Percentiles rank a stretch among this genome's conserved stretches.
Evolutionary conservation across 192 early-diverging fungal genomes (phyloP).

Genomic region (Pilobolus umbonatus): DNA sequence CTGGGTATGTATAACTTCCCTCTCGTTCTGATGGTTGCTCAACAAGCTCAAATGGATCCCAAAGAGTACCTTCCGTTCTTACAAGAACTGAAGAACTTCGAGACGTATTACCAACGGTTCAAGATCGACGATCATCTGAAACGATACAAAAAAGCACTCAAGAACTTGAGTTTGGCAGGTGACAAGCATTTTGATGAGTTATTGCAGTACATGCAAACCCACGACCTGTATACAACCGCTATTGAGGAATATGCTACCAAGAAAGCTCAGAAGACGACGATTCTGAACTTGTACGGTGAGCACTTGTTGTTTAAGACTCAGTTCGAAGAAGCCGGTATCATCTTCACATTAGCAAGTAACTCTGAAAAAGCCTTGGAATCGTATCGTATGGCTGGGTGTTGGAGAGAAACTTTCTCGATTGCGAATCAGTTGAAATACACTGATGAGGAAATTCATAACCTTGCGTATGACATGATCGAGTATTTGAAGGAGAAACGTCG

Average conservation of each 20-base stretch:
- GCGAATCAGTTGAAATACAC: slow-evolving; percentile 53
- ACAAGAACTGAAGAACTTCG: slow-evolving; percentile 69
- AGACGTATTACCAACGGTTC: slow-evolving; percentile 76
- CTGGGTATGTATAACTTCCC: slow-evolving; percentile 93
- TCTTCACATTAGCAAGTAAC: slow-evolving; percentile 53
- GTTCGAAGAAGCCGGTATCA: slow-evolving; percentile 65
- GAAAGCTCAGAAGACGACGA: slow-evolving; percentile 35
- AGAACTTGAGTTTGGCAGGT: slow-evolving; percentile 57
- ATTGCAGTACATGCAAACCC: slow-evolving; percentile 55
- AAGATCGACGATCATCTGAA: slow-evolving; percentile 84
- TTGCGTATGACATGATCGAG: slow-evolving; percentile 54
- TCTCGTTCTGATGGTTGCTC: slow-evolving; percentile 92
- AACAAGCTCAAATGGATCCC: slow-evolving; percentile 95
- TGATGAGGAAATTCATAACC: slow-evolving; percentile 36
- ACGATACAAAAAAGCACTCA: slow-evolving; percentile 61
- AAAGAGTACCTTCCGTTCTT: slow-evolving; percentile 92
- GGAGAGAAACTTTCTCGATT: slow-evolving; percentile 65
- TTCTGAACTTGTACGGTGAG: slow-evolving; percentile 58
- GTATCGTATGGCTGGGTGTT: slow-evolving; percentile 50
- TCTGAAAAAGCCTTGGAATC: slow-evolving; percentile 52
- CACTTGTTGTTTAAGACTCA: slow-evolving; percentile 47
- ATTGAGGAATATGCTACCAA: slow-evolving; percentile 50
- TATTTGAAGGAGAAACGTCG: slow-evolving; percentile 52
- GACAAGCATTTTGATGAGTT: slow-evolving; percentile 55
- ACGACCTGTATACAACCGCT: slow-evolving; percentile 60